Conservation (phyloP, 2,329 filamentous ascomycete genomes). For the Dactylellina leptospora region DNA sequence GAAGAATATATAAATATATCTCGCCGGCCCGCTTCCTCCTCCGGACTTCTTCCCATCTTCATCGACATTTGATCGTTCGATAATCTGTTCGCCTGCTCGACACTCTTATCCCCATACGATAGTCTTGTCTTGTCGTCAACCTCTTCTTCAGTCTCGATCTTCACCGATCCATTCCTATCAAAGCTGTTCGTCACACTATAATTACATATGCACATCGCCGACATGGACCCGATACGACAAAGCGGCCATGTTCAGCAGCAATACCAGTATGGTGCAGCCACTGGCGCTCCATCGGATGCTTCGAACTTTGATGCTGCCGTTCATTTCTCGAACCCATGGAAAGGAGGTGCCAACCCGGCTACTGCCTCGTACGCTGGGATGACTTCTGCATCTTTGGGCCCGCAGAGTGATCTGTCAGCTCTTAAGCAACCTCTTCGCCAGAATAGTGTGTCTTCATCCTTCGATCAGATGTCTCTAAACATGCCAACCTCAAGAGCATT, state of each 20-base stretch:
- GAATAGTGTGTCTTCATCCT: constrained; percentile 53
- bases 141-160: constrained; percentile 38
- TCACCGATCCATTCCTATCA: constrained; percentile 38
- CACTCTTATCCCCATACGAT: constrained; percentile 27
- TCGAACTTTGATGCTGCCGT: constrained; percentile 23
- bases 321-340: constrained; percentile 51
- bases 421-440: constrained; percentile 41
- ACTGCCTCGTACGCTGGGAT: constrained; percentile 36
- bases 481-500: constrained; percentile 43
- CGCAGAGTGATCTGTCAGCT: constrained; percentile 30
- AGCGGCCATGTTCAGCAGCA: constrained; percentile 26
- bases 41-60: not conserved
- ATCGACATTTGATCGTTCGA: constrained; percentile 26
- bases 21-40: not conserved
- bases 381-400: constrained; percentile 18
- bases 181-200: constrained; percentile 4
- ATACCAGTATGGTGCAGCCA: constrained; percentile 15
- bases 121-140: constrained; percentile 25
- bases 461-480: constrained; percentile 43
- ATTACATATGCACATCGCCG: not conserved
- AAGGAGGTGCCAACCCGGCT: constrained; percentile 28
- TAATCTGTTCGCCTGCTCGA: constrained; percentile 6
- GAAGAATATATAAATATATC: not conserved
- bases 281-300: constrained; percentile 10
- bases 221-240: constrained; percentile 48